Evolutionary conservation across 2,329 filamentous ascomycete genomes (phyloP), one percentile per base, ranked within the genome.

Genomic region (Coniochaeta prunicola): DNA sequence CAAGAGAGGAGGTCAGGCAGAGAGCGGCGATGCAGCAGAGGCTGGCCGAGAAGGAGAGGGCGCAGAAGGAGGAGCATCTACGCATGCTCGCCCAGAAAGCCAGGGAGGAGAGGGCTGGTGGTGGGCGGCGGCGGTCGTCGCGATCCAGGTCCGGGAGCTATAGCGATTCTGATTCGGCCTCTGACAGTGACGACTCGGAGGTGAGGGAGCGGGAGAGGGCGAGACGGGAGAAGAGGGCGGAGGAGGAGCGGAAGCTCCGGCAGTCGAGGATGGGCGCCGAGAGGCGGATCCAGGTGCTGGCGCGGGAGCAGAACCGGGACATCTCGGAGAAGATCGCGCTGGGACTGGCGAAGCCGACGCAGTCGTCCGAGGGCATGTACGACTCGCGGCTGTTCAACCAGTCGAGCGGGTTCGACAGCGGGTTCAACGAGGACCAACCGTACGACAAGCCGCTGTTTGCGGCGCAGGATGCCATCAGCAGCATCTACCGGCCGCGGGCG

Each of bases 361-460:
- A 94, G 70, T 90, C 87, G 56, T 88, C 88, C 58, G 94, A 99
- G 73, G 87, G 90, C 26, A 97, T 97, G 94, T 99, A 96, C 77
- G 94, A 99, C 76, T 96, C 92, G 2, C 83, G 94, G 42, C 76
- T 99, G 31, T 99, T 99, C 76, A 97, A 97, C 75, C 91, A 96
- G 75, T 89, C 87, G 6, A 92, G 89, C 66, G 94, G 94, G 0
- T 96, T 99, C 70, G 88, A 92, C 65, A 84, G 87, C 57, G 94
- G 93, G 0, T 92, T 97, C 81, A 99, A 99, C 73, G 94, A 99
- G 73, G 94, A 99, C 72, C 94, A 99, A 69, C 86, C 88, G 0
- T 99, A 97, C 76, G 94, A 97, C 73, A 97, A 97, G 75, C 94
- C 94, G 21, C 79, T 99, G 8, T 99, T 99, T 71, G 92, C 92